These are phyloP conservation scores for Pythium rishiriense DNA, from an alignment of 352 stramenopile genomes.

Conservation along the genomic window DNA sequence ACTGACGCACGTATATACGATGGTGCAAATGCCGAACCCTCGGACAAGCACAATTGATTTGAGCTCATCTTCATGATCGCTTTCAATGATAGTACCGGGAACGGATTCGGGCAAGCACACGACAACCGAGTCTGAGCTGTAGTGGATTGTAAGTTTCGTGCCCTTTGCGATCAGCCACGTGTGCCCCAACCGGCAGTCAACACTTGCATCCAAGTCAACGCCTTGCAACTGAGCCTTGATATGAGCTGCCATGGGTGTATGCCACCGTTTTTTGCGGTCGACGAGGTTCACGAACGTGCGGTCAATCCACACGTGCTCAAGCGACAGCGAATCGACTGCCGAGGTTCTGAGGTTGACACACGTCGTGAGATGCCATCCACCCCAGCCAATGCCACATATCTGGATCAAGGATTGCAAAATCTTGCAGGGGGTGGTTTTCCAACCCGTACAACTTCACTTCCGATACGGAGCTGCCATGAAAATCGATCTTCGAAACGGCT, in stretches of 20 bases:
- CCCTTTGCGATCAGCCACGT: background rate
- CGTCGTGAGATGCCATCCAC: background rate
- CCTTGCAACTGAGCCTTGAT: background rate
- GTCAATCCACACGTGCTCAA: background rate
- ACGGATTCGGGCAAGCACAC: background rate
- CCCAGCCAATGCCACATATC: background rate
- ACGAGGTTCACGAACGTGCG: background rate
- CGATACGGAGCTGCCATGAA: background rate
- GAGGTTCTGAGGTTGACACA: background rate
- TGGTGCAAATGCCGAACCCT: background rate
- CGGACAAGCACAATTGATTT: background rate
- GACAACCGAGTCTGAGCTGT: background rate
- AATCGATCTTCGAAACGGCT: background rate
- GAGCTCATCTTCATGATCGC: background rate
- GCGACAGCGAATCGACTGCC: background rate
- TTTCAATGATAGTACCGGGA: background rate
- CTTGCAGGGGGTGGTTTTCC: background rate
- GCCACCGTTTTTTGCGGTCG: background rate
- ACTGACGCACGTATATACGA: background rate
- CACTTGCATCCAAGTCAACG: background rate
- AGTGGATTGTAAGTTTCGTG: background rate
- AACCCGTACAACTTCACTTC: background rate
- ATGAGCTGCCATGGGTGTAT: background rate
- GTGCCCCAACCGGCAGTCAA: background rate
- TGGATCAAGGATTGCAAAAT: background rate